These are phyloP conservation scores for Blastosporella zonata DNA, from an alignment of 1,284 basidiomycete genomes.

Conservation along the genomic window DNA sequence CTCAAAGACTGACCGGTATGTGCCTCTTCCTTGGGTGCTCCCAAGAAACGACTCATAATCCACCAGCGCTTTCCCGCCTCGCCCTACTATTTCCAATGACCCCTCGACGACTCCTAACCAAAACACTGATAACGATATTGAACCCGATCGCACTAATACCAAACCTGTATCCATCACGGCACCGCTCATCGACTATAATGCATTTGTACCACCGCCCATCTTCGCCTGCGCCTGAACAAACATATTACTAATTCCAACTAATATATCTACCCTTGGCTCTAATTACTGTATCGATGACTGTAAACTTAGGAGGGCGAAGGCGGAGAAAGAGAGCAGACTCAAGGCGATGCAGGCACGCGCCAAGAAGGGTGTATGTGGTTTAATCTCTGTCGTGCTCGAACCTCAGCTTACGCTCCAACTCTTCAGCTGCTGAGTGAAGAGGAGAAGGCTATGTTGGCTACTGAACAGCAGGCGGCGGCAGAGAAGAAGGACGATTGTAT, in stretches of 20 bases:
- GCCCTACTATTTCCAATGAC: slow-evolving; percentile 21
- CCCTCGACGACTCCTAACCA: slow-evolving; percentile 20
- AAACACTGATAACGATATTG: slow-evolving; percentile 17
- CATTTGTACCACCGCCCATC: slow-evolving; percentile 61
- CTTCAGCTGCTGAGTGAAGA: slow-evolving; percentile 47
- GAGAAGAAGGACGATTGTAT: slow-evolving; percentile 52
- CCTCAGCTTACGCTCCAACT: not conserved
- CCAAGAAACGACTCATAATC: slow-evolving; percentile 67
- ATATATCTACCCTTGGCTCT: slow-evolving; percentile 19
- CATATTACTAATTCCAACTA: slow-evolving; percentile 18
- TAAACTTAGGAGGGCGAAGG: slow-evolving; percentile 57
- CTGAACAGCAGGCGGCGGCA: slow-evolving; percentile 36
- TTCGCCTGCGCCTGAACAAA: slow-evolving; percentile 58
- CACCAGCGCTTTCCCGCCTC: slow-evolving; percentile 40
- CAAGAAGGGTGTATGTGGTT: slow-evolving; percentile 61
- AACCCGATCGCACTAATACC: slow-evolving; percentile 18
- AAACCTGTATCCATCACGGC: slow-evolving; percentile 28
- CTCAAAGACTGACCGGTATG: slow-evolving; percentile 71
- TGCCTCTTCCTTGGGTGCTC: slow-evolving; percentile 24
- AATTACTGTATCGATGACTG: slow-evolving; percentile 19
- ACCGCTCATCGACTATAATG: slow-evolving; percentile 38
- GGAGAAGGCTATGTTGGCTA: slow-evolving; percentile 61
- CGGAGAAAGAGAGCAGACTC: slow-evolving; percentile 62
- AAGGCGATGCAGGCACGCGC: slow-evolving; percentile 67
- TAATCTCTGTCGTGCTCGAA: not conserved